Evolutionary conservation across 257 asterid genomes (phyloP), one percentile per base, ranked within the genome.

Genomic region (Coffea eugenioides): DNA sequence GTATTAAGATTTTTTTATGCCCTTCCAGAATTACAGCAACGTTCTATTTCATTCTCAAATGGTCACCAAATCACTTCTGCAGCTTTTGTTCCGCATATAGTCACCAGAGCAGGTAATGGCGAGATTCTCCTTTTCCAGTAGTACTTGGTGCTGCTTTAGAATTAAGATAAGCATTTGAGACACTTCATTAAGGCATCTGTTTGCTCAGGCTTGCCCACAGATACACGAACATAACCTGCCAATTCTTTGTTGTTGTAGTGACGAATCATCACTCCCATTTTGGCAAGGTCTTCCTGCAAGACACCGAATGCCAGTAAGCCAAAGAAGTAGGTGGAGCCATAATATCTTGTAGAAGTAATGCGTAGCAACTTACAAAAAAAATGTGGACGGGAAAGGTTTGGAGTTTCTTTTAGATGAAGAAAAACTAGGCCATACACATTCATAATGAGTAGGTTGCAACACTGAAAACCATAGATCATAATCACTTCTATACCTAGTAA

Each of bases 131-230:
- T 43, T 23, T 0, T 72, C 69, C 43, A 61, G 69, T 59, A 71
- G 20, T 39, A 48, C 61, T 23, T 25, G n/a, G 34, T 73, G 57
- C 57, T n/a, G 20, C 21, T 0, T 20, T 16, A 62, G 54, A 31
- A 59, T 86, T 79, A 90, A 23, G 82, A 85, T 15, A 96, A 84
- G 85, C 77, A 80, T 79, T 85, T 84, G 79, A 94, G 88, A 83
- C 94, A 59, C 77, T 86, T 82, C 93, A 96, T 90, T 62, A 96
- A 82, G 69, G 92, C 91, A 82, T 91, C 92, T 0, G 98, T 94
- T 61, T 94, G 99, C 91, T 92, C 95, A 3, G 97, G 99, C 88
- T 92, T 94, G 51, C 99, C 99, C 31, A 92, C 98, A 36, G 99
- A 93, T 45, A 96, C 92, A 20, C 98, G 97, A 23, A 96, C 98